Evolutionary conservation across 257 asterid genomes (phyloP).

Genomic region (Solanum pimpinellifolium): DNA sequence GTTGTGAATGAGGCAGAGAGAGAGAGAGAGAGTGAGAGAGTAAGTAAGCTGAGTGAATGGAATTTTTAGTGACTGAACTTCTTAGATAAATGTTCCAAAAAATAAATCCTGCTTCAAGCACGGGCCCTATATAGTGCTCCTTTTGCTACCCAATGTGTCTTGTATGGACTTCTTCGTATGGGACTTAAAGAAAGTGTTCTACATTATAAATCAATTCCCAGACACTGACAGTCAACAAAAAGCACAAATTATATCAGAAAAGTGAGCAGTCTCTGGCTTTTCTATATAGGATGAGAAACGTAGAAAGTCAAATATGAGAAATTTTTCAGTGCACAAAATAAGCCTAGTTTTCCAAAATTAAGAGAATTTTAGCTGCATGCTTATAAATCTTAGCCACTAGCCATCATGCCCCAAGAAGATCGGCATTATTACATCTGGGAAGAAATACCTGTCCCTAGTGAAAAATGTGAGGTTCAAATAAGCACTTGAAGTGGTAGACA

Average conservation of each 20-base stretch:
- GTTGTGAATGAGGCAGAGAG: neutral
- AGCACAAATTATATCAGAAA: neutral
- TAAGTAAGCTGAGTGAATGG: neutral
- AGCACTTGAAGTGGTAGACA: neutral
- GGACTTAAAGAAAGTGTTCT: neutral
- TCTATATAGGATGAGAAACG: neutral
- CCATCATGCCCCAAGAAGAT: neutral
- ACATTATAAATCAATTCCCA: neutral
- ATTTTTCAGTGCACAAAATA: neutral
- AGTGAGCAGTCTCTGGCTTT: neutral
- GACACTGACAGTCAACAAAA: neutral
- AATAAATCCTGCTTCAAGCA: neutral
- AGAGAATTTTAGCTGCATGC: neutral
- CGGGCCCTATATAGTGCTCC: neutral
- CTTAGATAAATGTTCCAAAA: neutral
- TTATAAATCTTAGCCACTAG: neutral
- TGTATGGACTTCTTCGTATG: neutral
- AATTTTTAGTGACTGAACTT: neutral
- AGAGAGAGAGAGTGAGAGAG: neutral
- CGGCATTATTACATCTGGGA: neutral
- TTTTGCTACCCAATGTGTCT: neutral
- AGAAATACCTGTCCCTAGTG: neutral
- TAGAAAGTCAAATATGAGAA: neutral
- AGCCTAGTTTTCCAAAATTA: neutral
- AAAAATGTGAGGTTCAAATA: neutral